phyloP scores from a whole-genome alignment of 768 basidiomycete species.

The Termitomyces sp. region DNA sequence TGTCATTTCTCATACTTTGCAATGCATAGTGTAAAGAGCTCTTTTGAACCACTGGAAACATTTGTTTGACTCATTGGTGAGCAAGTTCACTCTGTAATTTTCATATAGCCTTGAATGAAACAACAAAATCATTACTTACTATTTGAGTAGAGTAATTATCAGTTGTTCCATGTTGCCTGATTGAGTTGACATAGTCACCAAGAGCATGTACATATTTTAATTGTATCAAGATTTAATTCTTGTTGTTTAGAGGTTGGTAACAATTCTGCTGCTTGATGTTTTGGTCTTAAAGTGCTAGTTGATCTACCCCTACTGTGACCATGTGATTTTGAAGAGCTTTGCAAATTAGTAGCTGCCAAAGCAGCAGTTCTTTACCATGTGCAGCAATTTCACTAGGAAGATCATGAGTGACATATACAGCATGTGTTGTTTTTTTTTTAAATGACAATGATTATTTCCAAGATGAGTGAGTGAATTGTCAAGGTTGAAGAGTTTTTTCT shows the following conservation, averaged over 20 bases:
- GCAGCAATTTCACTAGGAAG: conserved; percentile 8
- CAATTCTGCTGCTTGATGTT: too few species aligned
- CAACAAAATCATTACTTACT: conserved; percentile 17
- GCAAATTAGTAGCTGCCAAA: too few species aligned
- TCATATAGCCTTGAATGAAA: background rate
- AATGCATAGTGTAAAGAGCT: conserved; percentile 19
- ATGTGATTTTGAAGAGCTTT: too few species aligned
- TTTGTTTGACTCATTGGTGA: conserved; percentile 25
- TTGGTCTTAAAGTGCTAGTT: too few species aligned
- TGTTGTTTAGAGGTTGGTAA: too few species aligned
- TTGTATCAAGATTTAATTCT: conserved; percentile 20
- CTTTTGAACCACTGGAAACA: conserved; percentile 23
- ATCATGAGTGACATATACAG: conserved; percentile 1
- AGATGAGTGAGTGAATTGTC: conserved; percentile 4
- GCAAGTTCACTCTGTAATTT: conserved; percentile 29
- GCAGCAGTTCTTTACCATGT: background rate
- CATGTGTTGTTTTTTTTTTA: conserved; percentile 4
- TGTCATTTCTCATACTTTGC: conserved; percentile 9
- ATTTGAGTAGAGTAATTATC: conserved; percentile 31
- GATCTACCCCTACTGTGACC: too few species aligned
- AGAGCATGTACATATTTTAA: conserved; percentile 29
- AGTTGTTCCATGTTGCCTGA: conserved; percentile 23
- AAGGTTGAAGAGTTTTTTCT: conserved; percentile 3
- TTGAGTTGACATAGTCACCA: conserved; percentile 22
- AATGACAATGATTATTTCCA: conserved; percentile 6